A percentile compares a stretch with the other conserved stretches of the same genome.
phyloP scores from a whole-genome alignment of 2,329 filamentous ascomycete genomes.

The Xylariaceae sp. region DNA sequence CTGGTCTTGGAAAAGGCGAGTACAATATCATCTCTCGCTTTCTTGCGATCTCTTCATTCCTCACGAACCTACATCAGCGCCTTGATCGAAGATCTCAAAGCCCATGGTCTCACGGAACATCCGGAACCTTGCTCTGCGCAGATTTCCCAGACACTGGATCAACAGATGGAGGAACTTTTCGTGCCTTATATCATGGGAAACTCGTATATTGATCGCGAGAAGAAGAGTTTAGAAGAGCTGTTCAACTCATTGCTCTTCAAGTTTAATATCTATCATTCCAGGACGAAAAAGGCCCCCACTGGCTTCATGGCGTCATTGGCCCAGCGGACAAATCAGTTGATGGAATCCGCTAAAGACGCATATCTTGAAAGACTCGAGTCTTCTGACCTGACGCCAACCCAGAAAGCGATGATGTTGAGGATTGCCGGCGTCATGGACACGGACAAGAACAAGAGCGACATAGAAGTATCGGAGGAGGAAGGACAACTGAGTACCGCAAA shows the following conservation, averaged over 20 bases:
- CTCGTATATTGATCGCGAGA: slow-evolving; percentile 67
- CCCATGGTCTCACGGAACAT: slow-evolving; percentile 91
- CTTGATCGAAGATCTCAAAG: slow-evolving; percentile 87
- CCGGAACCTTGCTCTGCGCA: slow-evolving; percentile 86
- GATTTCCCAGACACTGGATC: slow-evolving; percentile 70
- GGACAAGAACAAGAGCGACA: slow-evolving; percentile 73
- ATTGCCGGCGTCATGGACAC: slow-evolving; percentile 81
- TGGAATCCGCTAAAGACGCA: slow-evolving; percentile 83
- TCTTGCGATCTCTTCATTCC: slow-evolving; percentile 84
- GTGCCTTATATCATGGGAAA: slow-evolving; percentile 66
- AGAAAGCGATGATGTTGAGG: slow-evolving; percentile 84
- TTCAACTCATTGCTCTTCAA: slow-evolving; percentile 94
- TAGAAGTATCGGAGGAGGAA: slow-evolving; percentile 87
- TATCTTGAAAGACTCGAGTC: slow-evolving; percentile 88
- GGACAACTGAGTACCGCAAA: slow-evolving; percentile 77
- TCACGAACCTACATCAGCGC: slow-evolving; percentile 84
- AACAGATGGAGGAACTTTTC: slow-evolving; percentile 74
- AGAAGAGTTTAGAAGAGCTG: slow-evolving; percentile 68
- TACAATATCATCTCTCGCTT: slow-evolving; percentile 85
- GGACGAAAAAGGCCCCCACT: slow-evolving; percentile 80
- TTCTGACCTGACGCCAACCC: slow-evolving; percentile 79
- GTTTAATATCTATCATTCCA: slow-evolving; percentile 90
- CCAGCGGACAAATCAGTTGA: slow-evolving; percentile 82
- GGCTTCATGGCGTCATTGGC: slow-evolving; percentile 91
- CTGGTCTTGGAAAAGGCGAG: slow-evolving; percentile 94